A percentile compares a stretch with the other conserved stretches of the same genome.
These are phyloP conservation scores for Quercus variabilis DNA, from an alignment of 306 rosid genomes.

Conservation along the genomic window DNA sequence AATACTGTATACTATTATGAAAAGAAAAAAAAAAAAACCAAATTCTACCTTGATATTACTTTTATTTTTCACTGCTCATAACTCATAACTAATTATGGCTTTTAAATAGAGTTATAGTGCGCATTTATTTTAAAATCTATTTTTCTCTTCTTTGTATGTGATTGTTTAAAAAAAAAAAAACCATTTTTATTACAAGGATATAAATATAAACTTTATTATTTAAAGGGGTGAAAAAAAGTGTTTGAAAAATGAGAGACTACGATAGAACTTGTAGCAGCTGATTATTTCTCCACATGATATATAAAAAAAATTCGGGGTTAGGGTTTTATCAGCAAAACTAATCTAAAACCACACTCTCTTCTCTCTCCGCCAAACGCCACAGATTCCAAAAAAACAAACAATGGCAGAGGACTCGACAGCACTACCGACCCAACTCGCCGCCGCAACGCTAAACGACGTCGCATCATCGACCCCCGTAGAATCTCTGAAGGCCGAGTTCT, in stretches of 20 bases:
- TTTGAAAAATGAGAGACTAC: not conserved
- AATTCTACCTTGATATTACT: no score
- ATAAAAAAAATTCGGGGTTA: not conserved
- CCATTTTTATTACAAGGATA: no score
- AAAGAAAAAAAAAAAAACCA: no score
- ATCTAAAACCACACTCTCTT: accelerated
- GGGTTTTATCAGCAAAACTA: not conserved
- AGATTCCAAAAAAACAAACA: not conserved
- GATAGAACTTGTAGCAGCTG: not conserved
- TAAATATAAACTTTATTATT: no score
- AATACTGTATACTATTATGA: no score
- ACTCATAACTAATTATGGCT: no score
- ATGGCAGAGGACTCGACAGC: slow-evolving; percentile 48
- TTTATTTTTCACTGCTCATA: no score
- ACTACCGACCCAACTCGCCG: slow-evolving; percentile 49
- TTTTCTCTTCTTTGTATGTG: no score
- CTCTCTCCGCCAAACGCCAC: not conserved
- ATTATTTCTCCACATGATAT: not conserved
- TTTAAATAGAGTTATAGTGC: no score
- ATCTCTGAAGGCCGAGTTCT: slow-evolving; percentile 50
- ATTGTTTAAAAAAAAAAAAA: no score
- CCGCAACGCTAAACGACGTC: slow-evolving; percentile 24
- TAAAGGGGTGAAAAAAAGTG: no score
- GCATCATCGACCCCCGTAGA: not conserved
- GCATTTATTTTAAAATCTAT: no score